These are phyloP conservation scores for Pseudonitzschia delicatissima DNA, from an alignment of 108 stramenopile species.

Conservation along the genomic window DNA sequence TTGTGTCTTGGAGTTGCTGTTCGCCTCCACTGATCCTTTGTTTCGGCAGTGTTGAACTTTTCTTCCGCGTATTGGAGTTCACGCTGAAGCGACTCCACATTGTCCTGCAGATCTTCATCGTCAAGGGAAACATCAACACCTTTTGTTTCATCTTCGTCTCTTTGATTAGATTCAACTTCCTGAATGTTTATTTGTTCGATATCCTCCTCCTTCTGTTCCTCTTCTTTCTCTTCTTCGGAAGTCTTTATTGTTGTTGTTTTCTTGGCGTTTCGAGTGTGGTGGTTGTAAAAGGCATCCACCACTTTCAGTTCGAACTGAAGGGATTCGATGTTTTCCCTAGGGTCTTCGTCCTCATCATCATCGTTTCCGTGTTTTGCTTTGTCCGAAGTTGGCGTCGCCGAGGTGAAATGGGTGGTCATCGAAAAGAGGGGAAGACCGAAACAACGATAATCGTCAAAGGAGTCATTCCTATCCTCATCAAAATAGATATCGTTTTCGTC, in stretches of 20 bases:
- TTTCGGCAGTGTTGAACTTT: no score
- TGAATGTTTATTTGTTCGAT: no score
- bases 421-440: background rate
- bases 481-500: background rate
- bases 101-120: no score
- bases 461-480: no score
- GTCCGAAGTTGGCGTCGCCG: background rate
- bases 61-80: no score
- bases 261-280: background rate
- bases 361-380: background rate
- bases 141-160: no score
- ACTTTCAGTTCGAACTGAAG: background rate
- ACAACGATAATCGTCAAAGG: no score
- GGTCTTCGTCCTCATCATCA: background rate
- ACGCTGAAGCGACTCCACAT: no score
- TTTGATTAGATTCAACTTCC: no score
- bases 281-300: background rate
- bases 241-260: background rate
- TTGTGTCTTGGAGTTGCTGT: no score
- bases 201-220: background rate
- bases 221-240: background rate
- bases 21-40: no score
- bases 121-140: no score
- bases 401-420: background rate
- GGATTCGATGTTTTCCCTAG: background rate